Base-by-base conservation (phyloP, 1,139 yeast genomes). In the Magnusiomyces sp. region DNA sequence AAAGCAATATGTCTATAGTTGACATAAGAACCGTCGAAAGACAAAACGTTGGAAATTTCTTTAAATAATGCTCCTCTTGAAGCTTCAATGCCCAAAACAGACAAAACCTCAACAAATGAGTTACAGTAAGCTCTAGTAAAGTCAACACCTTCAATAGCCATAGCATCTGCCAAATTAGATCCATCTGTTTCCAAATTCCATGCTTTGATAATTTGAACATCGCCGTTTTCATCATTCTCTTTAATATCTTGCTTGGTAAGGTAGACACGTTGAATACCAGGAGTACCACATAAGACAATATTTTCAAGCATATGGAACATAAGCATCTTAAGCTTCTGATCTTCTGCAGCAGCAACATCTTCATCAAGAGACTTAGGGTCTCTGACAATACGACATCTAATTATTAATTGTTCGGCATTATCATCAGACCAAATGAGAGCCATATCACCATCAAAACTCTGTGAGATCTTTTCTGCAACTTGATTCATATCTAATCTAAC, bases 171-270 rank as follows among this genome's bases (percentile, higher is more conserved):
- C 62, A 94, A 76, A 64, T 92, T 94, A 51, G 88, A 92, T 74
- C 99, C 99, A 72, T 94, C 98, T 2, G 98, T 90, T 77, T 94
- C 99, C 68, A 94, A 76, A 38, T 89, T 97, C 97, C 97, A 92
- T 68, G 92, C 97, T 66, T 88, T 90, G 56, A 85, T 84, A 70
- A 87, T 92, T 56, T 79, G 79, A 64, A 74, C 92, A 57, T 88
- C 97, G 61, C 98, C 98, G 47, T 83, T 76, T 50, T 74, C 82
- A 66, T 86, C 95, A 44, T 92, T 88, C 46, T 77, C 69, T 60
- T 81, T 83, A 54, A 81, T 79, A 68, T 90, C 92, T 63, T 89
- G 92, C 67, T 90, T 94, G 90, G 89, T 89, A 81, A 79, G 84
- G 67, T 83, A 86, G 48, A 86, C 95, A 64, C 96, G 87, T 44